Conservation (phyloP, 208 protist species). For the Entamoeba histolytica region DNA sequence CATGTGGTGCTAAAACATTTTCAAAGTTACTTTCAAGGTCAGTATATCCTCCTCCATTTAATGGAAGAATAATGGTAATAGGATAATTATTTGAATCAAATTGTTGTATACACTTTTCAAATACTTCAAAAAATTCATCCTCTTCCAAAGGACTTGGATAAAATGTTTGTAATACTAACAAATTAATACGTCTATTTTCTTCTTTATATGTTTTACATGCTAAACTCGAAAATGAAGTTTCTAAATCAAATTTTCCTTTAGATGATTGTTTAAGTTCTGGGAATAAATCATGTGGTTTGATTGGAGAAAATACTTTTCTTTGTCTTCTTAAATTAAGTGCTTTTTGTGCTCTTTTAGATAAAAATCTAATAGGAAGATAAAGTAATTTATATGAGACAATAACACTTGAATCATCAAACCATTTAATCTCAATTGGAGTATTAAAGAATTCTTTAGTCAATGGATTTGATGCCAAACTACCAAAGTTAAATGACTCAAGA, state of each 20-base stretch:
- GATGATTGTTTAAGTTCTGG: too few relatives aligned
- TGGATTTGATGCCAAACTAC: neutral
- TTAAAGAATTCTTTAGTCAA: neutral
- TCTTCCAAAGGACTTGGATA: neutral
- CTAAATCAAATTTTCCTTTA: too few relatives aligned
- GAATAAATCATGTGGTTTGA: too few relatives aligned
- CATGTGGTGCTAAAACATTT: neutral
- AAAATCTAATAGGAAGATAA: neutral
- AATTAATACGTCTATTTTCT: neutral
- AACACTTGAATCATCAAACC: fast-evolving
- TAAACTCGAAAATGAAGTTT: neutral
- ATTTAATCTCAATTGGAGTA: neutral
- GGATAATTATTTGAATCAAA: neutral
- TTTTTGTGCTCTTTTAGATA: too few relatives aligned
- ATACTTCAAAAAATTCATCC: neutral
- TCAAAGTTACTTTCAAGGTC: neutral
- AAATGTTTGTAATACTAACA: neutral
- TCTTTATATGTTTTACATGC: neutral
- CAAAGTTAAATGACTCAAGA: neutral
- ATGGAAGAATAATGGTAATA: neutral
- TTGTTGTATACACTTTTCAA: neutral
- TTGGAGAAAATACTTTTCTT: too few relatives aligned
- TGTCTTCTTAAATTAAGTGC: too few relatives aligned
- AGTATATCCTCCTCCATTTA: neutral
- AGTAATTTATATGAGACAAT: neutral